Conservation (phyloP, 1,284 basidiomycete genomes). For the Lentinus polychrous region DNA sequence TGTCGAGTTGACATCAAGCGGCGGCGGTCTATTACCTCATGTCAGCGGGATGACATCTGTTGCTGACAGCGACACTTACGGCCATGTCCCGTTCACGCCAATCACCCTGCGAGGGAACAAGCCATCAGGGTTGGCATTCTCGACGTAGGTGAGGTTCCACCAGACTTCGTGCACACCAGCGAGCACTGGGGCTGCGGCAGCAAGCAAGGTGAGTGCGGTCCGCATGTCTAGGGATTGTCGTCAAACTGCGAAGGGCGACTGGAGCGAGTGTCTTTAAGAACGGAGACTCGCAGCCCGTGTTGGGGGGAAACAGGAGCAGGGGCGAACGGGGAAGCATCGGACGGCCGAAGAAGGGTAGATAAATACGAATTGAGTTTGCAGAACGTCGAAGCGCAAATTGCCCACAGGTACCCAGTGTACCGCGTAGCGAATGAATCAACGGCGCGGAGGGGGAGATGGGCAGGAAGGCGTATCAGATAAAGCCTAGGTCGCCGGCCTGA, state of each 20-base stretch:
- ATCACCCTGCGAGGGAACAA: constrained; percentile 68
- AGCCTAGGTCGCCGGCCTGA: not conserved
- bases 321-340: constrained; percentile 1
- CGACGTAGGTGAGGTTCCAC: constrained; percentile 79
- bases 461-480: not conserved
- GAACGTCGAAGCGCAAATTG: not conserved
- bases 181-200: constrained; percentile 28
- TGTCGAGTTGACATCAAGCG: constrained; percentile 62
- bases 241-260: not conserved
- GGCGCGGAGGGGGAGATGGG: not conserved
- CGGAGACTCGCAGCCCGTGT: not conserved
- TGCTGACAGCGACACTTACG: constrained; percentile 44
- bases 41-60: not conserved
- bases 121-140: constrained; percentile 71
- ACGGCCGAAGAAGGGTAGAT: constrained; percentile 1
- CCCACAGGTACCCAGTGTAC: too few relatives aligned
- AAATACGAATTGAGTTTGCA: not conserved
- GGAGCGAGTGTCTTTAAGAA: not conserved
- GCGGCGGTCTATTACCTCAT: constrained; percentile 55
- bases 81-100: constrained; percentile 89
- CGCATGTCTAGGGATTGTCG: constrained; percentile 17
- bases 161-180: constrained; percentile 62
- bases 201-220: constrained; percentile 22
- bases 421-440: too few relatives aligned
- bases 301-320: constrained; percentile 1